Base-by-base conservation (phyloP, 495 filamentous ascomycete genomes). In the Aspergillus asperescens region DNA sequence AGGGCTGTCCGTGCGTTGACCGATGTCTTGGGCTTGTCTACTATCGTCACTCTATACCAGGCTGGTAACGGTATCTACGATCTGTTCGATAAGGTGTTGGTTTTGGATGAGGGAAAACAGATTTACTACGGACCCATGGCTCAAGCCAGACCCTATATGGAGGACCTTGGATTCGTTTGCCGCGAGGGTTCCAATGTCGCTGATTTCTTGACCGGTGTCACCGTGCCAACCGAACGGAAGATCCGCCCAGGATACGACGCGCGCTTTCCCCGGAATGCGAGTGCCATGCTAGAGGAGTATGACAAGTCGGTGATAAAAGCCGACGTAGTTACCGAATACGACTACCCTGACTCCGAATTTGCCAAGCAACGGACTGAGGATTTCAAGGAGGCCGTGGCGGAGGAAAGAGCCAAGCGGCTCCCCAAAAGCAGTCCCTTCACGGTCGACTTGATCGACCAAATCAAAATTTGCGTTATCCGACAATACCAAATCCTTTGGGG, bases 121-220 rank as follows among this genome's bases (percentile, higher is more conserved):
- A 71, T 88, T 23, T 88, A 73, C 63, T 75, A 81, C 54, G 80
- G 84, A 5, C 77, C 80, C 6, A 71, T 76, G 12, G 72, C 74
- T 13, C 68, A 81, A 46, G 86, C 86, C 0, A 73, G 75, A 22
- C 76, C 78, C 12, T 89, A 85, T 58, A 88, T 89, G 71, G 78
- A 83, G 50, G 74, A 78, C 1, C 65, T 86, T 0, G 86, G 86
- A 8, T 88, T 86, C 53, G 59, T 78, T 25, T 86, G 81, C 41
- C 78, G 80, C 0, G 77, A 84, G 2, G 73, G 88, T 9, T 80
- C 81, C 29, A 91, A 86, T 28, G 81, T 86, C 6, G 58, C 54
- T 5, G 84, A 88, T 57, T 76, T 86, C 68, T 65, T 92, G 8
- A 89, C 86, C 2, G 79, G 83, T 28, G 70, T 88, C 24, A 89